phyloP scores from a whole-genome alignment of 208 protist species.

The Wallacemonas sp. region DNA sequence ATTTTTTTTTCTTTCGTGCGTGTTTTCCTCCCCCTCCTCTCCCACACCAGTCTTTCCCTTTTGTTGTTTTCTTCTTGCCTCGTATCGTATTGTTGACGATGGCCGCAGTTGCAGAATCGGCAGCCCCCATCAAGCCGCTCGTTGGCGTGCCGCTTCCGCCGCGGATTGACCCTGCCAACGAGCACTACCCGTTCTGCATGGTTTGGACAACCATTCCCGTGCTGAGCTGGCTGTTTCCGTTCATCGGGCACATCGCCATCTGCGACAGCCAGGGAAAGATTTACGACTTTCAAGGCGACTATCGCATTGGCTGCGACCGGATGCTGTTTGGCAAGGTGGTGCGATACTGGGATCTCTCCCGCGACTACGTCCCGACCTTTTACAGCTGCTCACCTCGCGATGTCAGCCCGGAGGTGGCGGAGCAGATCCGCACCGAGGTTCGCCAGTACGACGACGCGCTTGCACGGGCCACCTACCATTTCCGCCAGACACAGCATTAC shows the following conservation, averaged over 20 bases:
- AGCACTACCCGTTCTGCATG: conserved; percentile 92
- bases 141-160: conserved; percentile 33
- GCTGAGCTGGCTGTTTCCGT: conserved; percentile 88
- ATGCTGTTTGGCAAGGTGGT: conserved; percentile 89
- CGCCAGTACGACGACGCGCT: conserved; percentile 63
- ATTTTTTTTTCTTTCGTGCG: background rate
- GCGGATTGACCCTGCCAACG: conserved; percentile 44
- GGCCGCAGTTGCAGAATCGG: background rate
- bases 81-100: no score
- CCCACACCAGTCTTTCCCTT: background rate
- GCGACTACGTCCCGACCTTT: conserved; percentile 57
- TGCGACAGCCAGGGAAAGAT: conserved; percentile 83
- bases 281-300: conserved; percentile 91
- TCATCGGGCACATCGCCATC: conserved; percentile 92
- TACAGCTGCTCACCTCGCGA: conserved; percentile 24
- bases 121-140: conserved; percentile 5
- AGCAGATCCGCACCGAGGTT: conserved; percentile 32
- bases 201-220: conserved; percentile 91
- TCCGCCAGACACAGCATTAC: conserved; percentile 69
- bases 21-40: background rate
- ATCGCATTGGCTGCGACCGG: conserved; percentile 73
- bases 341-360: conserved; percentile 82
- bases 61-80: background rate
- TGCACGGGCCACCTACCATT: conserved; percentile 40
- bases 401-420: conserved; percentile 17